Conservation (phyloP, 306 rosid species). For the Hippophae rhamnoides region DNA sequence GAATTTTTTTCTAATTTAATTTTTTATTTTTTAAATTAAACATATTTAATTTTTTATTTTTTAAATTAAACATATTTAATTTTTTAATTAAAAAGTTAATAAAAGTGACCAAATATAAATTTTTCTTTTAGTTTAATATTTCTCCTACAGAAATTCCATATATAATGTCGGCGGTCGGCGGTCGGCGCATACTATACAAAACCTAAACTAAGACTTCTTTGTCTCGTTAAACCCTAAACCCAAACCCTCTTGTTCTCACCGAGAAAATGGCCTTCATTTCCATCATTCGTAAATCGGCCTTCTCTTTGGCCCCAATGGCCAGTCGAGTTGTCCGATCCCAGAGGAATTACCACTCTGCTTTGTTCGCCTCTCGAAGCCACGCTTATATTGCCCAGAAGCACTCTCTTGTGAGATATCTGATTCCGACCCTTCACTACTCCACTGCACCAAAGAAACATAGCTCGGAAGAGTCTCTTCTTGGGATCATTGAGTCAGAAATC, state of each 20-base stretch:
- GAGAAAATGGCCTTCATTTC: constrained; percentile 53
- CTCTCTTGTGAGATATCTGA: constrained; percentile 1
- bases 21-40: too few species aligned
- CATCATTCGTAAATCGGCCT: constrained; percentile 54
- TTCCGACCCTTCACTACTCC: constrained; percentile 36
- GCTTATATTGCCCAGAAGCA: constrained; percentile 4
- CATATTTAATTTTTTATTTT: too few species aligned
- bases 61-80: too few species aligned
- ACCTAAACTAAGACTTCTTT: not conserved
- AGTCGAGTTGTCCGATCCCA: constrained; percentile 30
- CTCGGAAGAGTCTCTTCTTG: constrained; percentile 49
- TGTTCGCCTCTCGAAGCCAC: constrained; percentile 31
- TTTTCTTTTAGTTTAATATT: too few species aligned
- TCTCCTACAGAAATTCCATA: too few species aligned
- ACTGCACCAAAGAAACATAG: constrained; percentile 34
- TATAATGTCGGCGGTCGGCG: not conserved
- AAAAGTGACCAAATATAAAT: too few species aligned
- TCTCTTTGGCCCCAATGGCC: constrained; percentile 39
- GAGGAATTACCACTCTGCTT: constrained; percentile 21
- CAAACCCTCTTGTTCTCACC: constrained; percentile 13
- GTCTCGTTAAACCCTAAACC: constrained; percentile 29
- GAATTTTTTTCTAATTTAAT: too few species aligned
- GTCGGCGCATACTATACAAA: not conserved
- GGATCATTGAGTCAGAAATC: constrained; percentile 61
- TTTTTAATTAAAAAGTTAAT: too few species aligned